phyloP scores from a whole-genome alignment of 2,329 filamentous ascomycete genomes.

The Eutypella sp. region DNA sequence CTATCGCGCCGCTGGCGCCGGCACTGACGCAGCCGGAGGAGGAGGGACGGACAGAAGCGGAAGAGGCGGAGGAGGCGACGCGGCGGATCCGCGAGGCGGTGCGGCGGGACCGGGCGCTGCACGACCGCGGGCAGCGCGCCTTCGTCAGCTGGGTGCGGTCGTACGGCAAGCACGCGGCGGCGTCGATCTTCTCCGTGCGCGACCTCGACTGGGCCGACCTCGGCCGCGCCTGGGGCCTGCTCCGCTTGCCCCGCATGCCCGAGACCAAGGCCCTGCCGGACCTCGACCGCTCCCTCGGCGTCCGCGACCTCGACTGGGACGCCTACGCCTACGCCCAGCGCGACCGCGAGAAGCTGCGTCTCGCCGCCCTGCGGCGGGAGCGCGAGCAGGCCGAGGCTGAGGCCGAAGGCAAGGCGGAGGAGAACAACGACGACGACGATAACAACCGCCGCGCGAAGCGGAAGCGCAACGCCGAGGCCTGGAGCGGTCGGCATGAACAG shows the following conservation, averaged over 20 bases:
- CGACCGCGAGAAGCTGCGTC: conserved; percentile 60
- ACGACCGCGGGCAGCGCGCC: conserved; percentile 84
- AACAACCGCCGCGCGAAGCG: conserved; percentile 44
- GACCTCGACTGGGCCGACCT: conserved; percentile 84
- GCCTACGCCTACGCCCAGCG: conserved; percentile 68
- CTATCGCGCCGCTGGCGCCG: conserved; percentile 60
- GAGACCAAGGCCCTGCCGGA: conserved; percentile 67
- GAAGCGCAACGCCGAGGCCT: conserved; percentile 62
- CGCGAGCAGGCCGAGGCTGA: conserved; percentile 15
- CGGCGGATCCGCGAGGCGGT: conserved; percentile 57
- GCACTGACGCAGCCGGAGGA: no score
- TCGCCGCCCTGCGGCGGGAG: conserved; percentile 47
- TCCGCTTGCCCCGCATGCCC: conserved; percentile 89
- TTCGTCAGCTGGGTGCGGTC: conserved; percentile 93
- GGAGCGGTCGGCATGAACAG: conserved; percentile 66
- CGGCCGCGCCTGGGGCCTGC: conserved; percentile 77
- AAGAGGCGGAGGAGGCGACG: conserved; percentile 54
- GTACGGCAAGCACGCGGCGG: conserved; percentile 86
- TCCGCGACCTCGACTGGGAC: conserved; percentile 59
- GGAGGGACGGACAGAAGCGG: no score
- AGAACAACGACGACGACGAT: no score
- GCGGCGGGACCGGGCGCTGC: conserved; percentile 49
- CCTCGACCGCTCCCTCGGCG: conserved; percentile 59
- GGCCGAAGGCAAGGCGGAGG: conserved; percentile 32
- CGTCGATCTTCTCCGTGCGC: conserved; percentile 78